Evolutionary conservation across 2,329 filamentous ascomycete species (phyloP).

Genomic region (Stachybotrys elegans): DNA sequence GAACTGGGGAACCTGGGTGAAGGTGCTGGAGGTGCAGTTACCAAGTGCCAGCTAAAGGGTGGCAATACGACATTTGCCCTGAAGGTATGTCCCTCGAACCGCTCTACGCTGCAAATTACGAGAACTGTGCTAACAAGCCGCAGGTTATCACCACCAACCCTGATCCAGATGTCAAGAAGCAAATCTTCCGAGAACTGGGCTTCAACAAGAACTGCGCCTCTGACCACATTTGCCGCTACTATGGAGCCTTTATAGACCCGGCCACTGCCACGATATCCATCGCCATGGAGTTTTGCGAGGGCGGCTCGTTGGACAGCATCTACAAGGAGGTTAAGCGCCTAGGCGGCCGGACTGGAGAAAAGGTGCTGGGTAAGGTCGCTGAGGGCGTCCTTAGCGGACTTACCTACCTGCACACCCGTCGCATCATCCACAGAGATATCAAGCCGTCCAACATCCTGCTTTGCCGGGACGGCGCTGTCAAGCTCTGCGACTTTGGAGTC

Average conservation of each 20-base stretch:
- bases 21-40: slow-evolving; percentile 93
- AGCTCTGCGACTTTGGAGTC: slow-evolving; percentile 97
- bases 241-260: slow-evolving; percentile 93
- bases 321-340: slow-evolving; percentile 97
- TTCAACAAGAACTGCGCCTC: slow-evolving; percentile 98
- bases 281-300: slow-evolving; percentile 98
- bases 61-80: slow-evolving; percentile 94
- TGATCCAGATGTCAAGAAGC: slow-evolving; percentile 96
- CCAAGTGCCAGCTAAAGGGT: slow-evolving; percentile 79
- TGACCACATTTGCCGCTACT: slow-evolving; percentile 95
- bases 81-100: slow-evolving; percentile 60
- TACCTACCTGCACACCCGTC: slow-evolving; percentile 90
- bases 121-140: slow-evolving; percentile 4
- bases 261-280: slow-evolving; percentile 97
- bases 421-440: slow-evolving; percentile 98
- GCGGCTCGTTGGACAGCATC: slow-evolving; percentile 90
- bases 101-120: not conserved
- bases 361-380: slow-evolving; percentile 93
- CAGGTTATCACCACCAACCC: slow-evolving; percentile 98
- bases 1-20: slow-evolving; percentile 89
- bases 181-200: slow-evolving; percentile 90
- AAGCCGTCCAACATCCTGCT: slow-evolving; percentile 97
- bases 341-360: slow-evolving; percentile 91
- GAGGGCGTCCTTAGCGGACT: slow-evolving; percentile 91
- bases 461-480: slow-evolving; percentile 87